Base-by-base conservation (phyloP, 2,329 filamentous ascomycete genomes). In the Stemphylium lycopersici region DNA sequence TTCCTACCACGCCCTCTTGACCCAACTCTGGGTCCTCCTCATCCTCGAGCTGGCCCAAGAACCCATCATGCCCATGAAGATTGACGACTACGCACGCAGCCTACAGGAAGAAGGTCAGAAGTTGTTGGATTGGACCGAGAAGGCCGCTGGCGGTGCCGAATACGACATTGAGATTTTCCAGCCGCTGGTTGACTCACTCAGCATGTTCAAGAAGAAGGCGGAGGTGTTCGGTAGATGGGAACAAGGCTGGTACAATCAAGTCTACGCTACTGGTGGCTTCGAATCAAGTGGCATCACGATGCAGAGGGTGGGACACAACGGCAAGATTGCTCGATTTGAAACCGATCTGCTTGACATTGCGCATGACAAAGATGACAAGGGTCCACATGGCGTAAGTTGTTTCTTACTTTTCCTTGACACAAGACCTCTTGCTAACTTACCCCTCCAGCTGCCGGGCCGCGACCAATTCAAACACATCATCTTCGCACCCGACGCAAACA, bases 381-480 rank as follows among this genome's bases (percentile, higher is more conserved):
- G 55, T 7, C 56, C 62, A 24, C 71, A 76, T 59, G 92, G 92
- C 55, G 89, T 96, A 84, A 82, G 90, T 69, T 36, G 6, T n/a
- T 31, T 18, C 31, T 36, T 29, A 29, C 11, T 20, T 6, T 20
- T 12, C n/a, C 20, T 4, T 6, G 7, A 16, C 3, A 11, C 34
- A 2, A 16, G 18, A n/a, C 40, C 7, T 10, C 18, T 12, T 8
- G n/a, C 6, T 6, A 12, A 43, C 20, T 29, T 33, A 34, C 24
- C 4, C 12, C 11, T 31, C 20, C 45, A 75, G 72, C 84, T 96
- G 4, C 90, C 90, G 34, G 91, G 91, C 65, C 87, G 93, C 61
- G 90, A 90, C 4, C 95, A 98, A 77, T 99, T 92, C 82, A 96
- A 96, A 75, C 95, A 97, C 76, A 84, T 96, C 69, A 79, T 99